Evolutionary conservation across 106 monocot species (phyloP).

Genomic region (Acorus calamus): DNA sequence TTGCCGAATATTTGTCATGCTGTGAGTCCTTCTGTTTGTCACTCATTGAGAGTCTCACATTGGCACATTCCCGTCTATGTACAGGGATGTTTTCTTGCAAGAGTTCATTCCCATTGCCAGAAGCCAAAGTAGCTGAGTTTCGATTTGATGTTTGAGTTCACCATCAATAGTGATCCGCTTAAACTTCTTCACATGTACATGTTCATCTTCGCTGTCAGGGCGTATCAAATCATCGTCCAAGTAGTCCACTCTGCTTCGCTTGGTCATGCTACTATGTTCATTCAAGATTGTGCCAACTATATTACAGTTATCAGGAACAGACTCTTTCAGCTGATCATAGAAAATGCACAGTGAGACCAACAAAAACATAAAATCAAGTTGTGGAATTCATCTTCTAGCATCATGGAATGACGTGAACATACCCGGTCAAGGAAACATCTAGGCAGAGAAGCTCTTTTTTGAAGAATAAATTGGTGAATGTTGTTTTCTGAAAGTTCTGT

Average conservation of each 20-base stretch:
- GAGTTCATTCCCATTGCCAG: not conserved
- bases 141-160: not conserved
- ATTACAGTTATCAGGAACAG: slow-evolving; percentile 13
- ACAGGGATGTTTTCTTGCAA: not conserved
- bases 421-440: slow-evolving; percentile 51
- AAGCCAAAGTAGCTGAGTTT: not conserved
- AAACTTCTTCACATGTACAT: slow-evolving; percentile 11
- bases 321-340: slow-evolving; percentile 27
- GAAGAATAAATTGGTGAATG: slow-evolving; percentile 27
- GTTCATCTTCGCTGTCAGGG: slow-evolving; percentile 1
- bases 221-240: not conserved
- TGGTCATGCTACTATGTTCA: slow-evolving; percentile 4
- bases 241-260: not conserved
- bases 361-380: not conserved
- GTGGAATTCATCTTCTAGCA: not conserved
- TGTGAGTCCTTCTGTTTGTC: not conserved
- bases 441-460: slow-evolving; percentile 30
- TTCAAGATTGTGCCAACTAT: slow-evolving; percentile 2
- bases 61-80: not conserved
- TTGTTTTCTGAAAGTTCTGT: not conserved
- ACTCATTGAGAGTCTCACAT: not conserved
- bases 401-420: not conserved
- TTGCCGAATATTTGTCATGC: not conserved
- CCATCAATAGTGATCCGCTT: not conserved
- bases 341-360: not conserved